Percentiles rank a stretch among this genome's conserved stretches.
phyloP scores from a whole-genome alignment of 2,329 filamentous ascomycete genomes.

The Pseudogymnoascus sp. region DNA sequence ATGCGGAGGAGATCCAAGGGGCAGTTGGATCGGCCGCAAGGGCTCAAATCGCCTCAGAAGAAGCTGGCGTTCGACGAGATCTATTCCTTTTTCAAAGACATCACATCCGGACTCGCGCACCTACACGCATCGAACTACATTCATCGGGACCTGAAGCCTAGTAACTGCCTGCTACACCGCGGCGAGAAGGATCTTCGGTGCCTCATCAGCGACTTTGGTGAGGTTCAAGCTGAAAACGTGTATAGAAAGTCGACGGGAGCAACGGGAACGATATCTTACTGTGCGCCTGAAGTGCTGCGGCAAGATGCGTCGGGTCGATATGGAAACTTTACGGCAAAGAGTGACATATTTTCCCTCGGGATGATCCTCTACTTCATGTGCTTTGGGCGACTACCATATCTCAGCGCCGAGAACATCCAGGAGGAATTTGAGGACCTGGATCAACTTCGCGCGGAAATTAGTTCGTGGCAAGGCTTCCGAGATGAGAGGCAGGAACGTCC shows the following conservation, averaged over 20 bases:
- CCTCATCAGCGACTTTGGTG: conserved; percentile 94
- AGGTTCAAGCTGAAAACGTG: conserved; percentile 79
- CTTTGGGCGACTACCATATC: conserved; percentile 82
- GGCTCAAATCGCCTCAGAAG: conserved; percentile 16
- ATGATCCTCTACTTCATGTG: conserved; percentile 99
- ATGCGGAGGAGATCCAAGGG: conserved; percentile 77
- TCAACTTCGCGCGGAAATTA: conserved; percentile 75
- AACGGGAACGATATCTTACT: conserved; percentile 95
- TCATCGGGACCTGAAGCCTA: conserved; percentile 91
- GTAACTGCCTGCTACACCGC: conserved; percentile 81
- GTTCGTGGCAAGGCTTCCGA: conserved; percentile 78
- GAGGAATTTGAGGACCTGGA: conserved; percentile 93
- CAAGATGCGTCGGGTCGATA: conserved; percentile 54
- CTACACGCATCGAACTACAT: conserved; percentile 89
- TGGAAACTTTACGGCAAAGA: conserved; percentile 94
- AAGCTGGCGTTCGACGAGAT: conserved; percentile 76
- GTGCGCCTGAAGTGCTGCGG: conserved; percentile 84
- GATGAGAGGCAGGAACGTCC: conserved; percentile 66
- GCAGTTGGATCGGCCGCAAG: conserved; percentile 53
- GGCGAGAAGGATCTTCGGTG: conserved; percentile 67
- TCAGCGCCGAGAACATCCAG: conserved; percentile 72
- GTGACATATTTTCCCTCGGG: conserved; percentile 93
- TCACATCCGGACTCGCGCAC: conserved; percentile 84
- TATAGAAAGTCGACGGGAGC: conserved; percentile 84
- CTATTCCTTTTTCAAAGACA: conserved; percentile 92